Evolutionary conservation across 2,329 filamentous ascomycete species (phyloP).

Genomic region (Paradendryphiella salina): DNA sequence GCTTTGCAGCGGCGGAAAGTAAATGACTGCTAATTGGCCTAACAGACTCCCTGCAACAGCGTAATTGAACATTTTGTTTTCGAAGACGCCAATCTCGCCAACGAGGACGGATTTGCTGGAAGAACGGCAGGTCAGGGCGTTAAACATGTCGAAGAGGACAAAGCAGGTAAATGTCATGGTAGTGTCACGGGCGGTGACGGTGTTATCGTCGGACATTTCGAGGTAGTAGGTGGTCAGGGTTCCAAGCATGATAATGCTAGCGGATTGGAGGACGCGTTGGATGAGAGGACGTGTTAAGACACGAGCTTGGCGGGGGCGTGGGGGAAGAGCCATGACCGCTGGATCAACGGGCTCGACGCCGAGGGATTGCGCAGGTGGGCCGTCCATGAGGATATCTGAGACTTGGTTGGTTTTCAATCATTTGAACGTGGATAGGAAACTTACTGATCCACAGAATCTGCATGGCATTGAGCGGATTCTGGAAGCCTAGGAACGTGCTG

Average conservation of each 20-base stretch:
- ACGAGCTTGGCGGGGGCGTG: constrained; percentile 81
- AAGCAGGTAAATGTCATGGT: constrained; percentile 99
- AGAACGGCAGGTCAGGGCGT: constrained; percentile 88
- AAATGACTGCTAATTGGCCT: constrained; percentile 89
- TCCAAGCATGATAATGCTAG: constrained; percentile 86
- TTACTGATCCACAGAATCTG: constrained; percentile 99
- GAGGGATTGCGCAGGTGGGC: constrained; percentile 92
- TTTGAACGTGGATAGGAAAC: constrained; percentile 45
- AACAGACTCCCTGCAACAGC: constrained; percentile 82
- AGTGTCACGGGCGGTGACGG: constrained; percentile 89
- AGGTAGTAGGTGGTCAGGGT: constrained; percentile 89
- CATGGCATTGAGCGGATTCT: constrained; percentile 97
- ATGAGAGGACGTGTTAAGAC: constrained; percentile 87
- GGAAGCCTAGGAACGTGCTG: constrained; percentile 90
- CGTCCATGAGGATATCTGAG: constrained; percentile 98
- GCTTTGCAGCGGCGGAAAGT: constrained; percentile 88
- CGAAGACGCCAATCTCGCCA: constrained; percentile 79
- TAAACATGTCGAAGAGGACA: constrained; percentile 99
- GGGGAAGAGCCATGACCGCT: constrained; percentile 89
- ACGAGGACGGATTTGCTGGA: constrained; percentile 86
- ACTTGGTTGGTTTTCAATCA: constrained; percentile 22
- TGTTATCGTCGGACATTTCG: constrained; percentile 83
- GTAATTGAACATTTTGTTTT: constrained; percentile 95
- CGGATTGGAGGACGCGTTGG: constrained; percentile 82
- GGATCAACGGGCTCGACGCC: constrained; percentile 95